These are phyloP conservation scores for Agrocybe chaxingu DNA, from an alignment of 768 basidiomycete species.

Conservation along the genomic window DNA sequence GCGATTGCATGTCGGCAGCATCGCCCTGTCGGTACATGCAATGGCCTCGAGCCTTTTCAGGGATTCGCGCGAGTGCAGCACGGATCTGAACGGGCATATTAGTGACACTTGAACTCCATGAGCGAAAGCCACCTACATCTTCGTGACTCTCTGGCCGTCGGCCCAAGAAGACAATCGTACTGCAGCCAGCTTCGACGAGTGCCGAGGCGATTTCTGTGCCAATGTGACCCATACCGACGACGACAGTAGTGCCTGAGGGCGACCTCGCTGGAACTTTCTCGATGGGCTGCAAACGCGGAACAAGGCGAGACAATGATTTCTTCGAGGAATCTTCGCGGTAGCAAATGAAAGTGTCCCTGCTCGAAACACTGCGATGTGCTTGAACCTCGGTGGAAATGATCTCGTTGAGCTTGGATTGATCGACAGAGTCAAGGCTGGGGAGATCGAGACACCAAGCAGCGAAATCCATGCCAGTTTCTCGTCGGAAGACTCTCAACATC, in stretches of 20 bases:
- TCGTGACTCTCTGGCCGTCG: conserved; percentile 16
- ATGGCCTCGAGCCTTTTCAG: conserved; percentile 5
- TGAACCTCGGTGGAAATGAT: conserved; percentile 16
- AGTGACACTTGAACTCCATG: neutral
- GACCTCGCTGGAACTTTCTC: conserved; percentile 8
- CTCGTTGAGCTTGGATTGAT: conserved; percentile 3
- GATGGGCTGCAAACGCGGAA: conserved; percentile 19
- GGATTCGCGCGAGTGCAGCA: conserved; percentile 14
- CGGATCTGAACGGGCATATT: conserved; percentile 13
- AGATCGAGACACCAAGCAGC: conserved; percentile 25
- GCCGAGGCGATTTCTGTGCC: conserved; percentile 22
- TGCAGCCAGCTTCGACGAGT: conserved; percentile 21
- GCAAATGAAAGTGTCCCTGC: conserved; percentile 17
- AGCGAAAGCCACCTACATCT: conserved; percentile 14
- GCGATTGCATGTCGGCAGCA: conserved; percentile 16
- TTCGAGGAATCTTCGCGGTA: conserved; percentile 19
- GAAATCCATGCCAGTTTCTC: conserved; percentile 22
- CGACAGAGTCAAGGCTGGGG: conserved; percentile 10
- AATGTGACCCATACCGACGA: conserved; percentile 32
- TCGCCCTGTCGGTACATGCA: conserved; percentile 26
- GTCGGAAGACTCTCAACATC: conserved; percentile 28
- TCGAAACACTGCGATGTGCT: conserved; percentile 12
- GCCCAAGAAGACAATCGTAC: conserved; percentile 23
- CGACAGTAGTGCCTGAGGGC: conserved; percentile 23
- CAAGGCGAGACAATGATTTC: conserved; percentile 18